Evolutionary conservation across 306 rosid species (phyloP), one percentile per base, ranked within the genome.

Genomic region (Coriaria nepalensis): DNA sequence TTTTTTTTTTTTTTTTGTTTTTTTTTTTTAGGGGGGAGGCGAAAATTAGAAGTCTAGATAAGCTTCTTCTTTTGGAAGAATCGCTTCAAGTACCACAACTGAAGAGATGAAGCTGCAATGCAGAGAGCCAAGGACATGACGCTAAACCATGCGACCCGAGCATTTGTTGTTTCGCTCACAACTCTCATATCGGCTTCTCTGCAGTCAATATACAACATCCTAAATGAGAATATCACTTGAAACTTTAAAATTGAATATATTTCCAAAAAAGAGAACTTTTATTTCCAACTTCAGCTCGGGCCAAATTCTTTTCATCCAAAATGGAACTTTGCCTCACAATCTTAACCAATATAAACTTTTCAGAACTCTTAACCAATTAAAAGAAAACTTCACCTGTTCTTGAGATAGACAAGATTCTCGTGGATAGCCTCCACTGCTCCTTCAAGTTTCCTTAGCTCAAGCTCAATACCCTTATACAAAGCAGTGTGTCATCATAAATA

Each of bases 11-110:
- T n/a, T n/a, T n/a, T n/a, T n/a, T n/a, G n/a, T n/a, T n/a, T n/a
- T n/a, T n/a, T n/a, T n/a, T 13, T 41, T 39, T 40, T 46, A 15
- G 43, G 43, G 9, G 34, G 12, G 13, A 13, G 20, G 43, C 32
- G 33, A 11, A 54, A 37, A 34, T 20, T 20, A 20, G 29, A 35
- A 10, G 10, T 55, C 55, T 58, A 58, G 39, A 85, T 82, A 42
- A 90, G 85, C 79, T 85, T 90, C 93, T 81, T 90, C 94, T 85
- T 90, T 56, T 67, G 86, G 72, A 90, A 90, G 71, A 70, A 90
- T 50, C 76, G 72, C 82, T 85, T 85, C 83, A 85, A 61, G 72
- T 79, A 71, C 94, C 77, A 85, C 55, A 90, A 34, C 52, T 90
- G 98, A 45, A 90, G 37, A 56, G 57, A 46, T 14, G 95, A 84